phyloP scores from a whole-genome alignment of 441 rosid genomes.

The Theobroma grandiflorum region DNA sequence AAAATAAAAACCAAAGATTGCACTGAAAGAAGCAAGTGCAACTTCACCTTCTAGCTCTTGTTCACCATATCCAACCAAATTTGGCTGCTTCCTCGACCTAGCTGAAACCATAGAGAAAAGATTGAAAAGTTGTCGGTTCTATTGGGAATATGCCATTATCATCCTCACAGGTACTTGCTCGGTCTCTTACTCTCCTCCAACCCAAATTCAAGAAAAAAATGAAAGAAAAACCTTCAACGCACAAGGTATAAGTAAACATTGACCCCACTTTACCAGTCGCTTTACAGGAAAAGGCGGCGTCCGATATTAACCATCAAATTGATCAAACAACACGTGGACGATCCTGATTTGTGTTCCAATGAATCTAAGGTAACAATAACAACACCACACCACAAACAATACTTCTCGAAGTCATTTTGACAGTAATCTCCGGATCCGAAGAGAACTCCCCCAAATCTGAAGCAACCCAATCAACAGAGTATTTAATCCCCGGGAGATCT shows the following conservation, averaged over 20 bases:
- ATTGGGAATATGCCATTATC: background rate
- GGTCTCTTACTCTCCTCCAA: background rate
- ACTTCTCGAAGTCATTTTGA: background rate
- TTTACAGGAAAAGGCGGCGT: background rate
- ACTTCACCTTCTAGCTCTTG: background rate
- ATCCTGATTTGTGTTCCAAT: background rate
- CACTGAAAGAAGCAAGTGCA: background rate
- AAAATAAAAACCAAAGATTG: background rate
- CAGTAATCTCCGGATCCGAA: background rate
- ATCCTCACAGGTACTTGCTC: background rate
- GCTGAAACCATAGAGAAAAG: background rate
- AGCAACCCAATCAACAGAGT: background rate
- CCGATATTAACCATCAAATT: background rate
- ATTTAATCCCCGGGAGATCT: constrained; percentile 36
- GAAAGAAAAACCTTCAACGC: background rate
- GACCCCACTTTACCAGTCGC: background rate
- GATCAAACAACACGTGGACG: background rate
- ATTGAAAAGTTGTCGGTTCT: too few species aligned
- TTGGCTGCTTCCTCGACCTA: background rate
- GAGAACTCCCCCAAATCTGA: background rate
- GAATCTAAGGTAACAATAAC: background rate
- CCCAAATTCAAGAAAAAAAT: background rate
- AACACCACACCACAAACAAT: background rate
- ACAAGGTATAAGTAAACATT: background rate
- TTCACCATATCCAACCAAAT: constrained; percentile 4